These are phyloP conservation scores for Kwoniella dejecticola DNA, from an alignment of 768 basidiomycete genomes.

Conservation along the genomic window DNA sequence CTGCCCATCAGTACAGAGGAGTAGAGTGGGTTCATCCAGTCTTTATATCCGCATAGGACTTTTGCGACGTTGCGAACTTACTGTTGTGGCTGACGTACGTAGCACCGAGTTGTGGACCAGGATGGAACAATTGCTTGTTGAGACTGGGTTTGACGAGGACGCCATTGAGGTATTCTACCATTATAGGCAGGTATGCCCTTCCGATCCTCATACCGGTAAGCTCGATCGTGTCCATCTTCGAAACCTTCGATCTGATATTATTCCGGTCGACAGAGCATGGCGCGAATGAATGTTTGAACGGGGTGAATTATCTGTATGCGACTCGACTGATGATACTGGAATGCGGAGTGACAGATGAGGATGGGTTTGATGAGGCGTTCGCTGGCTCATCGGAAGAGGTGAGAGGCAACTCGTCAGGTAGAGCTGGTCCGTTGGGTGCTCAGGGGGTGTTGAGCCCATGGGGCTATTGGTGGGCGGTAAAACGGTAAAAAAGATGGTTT, in stretches of 20 bases:
- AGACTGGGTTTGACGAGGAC: constrained; percentile 14
- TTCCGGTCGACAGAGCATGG: not conserved
- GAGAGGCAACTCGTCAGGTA: constrained; percentile 11
- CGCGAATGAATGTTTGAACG: constrained; percentile 3
- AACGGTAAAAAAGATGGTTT: too few species aligned
- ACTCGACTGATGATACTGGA: constrained; percentile 20
- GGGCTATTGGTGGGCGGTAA: constrained; percentile 28
- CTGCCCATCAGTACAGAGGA: constrained; percentile 9
- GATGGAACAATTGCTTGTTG: constrained; percentile 10
- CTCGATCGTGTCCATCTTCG: not conserved
- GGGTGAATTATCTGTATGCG: constrained; percentile 8
- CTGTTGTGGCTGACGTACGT: not conserved
- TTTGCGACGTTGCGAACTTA: too few species aligned
- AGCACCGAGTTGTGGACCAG: constrained; percentile 10
- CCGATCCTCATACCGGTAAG: constrained; percentile 11
- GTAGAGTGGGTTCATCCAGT: constrained; percentile 15
- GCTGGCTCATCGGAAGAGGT: constrained; percentile 6
- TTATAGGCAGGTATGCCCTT: constrained; percentile 22
- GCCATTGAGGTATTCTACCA: constrained; percentile 15
- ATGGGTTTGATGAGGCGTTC: constrained; percentile 8
- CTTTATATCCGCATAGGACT: too few species aligned
- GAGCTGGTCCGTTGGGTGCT: constrained; percentile 19
- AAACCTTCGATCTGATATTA: not conserved
- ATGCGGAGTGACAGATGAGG: constrained; percentile 5
- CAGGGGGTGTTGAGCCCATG: constrained; percentile 20